These are phyloP conservation scores for Hymenochaete sp. DNA, from an alignment of 1,284 basidiomycete genomes.

Conservation along the genomic window DNA sequence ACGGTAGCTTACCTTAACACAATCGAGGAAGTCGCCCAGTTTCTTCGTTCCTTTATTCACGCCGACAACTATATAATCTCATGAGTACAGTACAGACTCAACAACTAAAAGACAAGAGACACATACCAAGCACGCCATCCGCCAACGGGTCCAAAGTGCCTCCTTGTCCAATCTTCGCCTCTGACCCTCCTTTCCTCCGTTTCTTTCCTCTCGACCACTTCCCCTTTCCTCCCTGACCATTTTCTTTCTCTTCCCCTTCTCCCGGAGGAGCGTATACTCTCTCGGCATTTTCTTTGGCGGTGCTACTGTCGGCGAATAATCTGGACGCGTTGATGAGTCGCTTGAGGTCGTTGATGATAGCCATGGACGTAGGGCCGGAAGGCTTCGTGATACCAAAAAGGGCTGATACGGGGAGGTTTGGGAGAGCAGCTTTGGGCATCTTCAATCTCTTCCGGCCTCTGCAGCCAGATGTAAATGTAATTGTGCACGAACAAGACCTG, in stretches of 20 bases:
- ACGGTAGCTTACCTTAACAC: constrained; percentile 65
- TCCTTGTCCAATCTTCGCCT: constrained; percentile 82
- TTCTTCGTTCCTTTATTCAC: constrained; percentile 89
- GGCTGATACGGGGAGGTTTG: constrained; percentile 61
- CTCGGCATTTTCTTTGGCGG: constrained; percentile 23
- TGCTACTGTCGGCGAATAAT: constrained; percentile 56
- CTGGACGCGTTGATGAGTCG: constrained; percentile 69
- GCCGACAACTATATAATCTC: constrained; percentile 62
- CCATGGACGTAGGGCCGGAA: constrained; percentile 87
- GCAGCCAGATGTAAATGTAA: neutral
- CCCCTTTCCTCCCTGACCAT: constrained; percentile 22
- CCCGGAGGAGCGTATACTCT: constrained; percentile 34
- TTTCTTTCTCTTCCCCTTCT: constrained; percentile 28
- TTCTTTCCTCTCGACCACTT: constrained; percentile 28
- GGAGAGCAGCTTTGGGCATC: constrained; percentile 58
- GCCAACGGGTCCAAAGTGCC: constrained; percentile 96
- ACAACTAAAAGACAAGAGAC: constrained; percentile 6
- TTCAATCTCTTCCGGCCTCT: neutral
- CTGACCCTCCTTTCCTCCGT: constrained; percentile 24
- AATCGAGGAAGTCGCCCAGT: constrained; percentile 78
- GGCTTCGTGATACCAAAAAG: constrained; percentile 83
- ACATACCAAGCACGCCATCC: constrained; percentile 78
- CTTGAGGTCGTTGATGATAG: constrained; percentile 82
- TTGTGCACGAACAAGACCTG: neutral
- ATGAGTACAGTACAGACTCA: constrained; percentile 12